Percentiles rank a stretch among this genome's conserved stretches.
These are phyloP conservation scores for Cotoneaster glaucophyllus DNA, from an alignment of 306 rosid genomes.

Conservation along the genomic window DNA sequence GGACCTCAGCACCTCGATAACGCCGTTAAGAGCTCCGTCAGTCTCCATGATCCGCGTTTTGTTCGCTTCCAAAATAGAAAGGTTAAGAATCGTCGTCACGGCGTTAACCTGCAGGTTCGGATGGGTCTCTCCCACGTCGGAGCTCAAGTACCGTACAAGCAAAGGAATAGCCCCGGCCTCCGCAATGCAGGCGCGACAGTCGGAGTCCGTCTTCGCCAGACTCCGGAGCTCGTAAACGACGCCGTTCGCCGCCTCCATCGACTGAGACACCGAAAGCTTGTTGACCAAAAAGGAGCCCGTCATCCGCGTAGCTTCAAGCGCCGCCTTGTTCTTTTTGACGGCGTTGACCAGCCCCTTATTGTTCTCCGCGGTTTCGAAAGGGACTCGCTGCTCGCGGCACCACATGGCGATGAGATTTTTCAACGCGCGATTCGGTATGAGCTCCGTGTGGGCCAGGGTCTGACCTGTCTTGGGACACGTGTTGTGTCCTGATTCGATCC, in stretches of 20 bases:
- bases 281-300: slow-evolving; percentile 62
- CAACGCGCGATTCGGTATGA: slow-evolving; percentile 62
- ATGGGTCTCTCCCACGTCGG: slow-evolving; percentile 12
- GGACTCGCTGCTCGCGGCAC: slow-evolving; percentile 72
- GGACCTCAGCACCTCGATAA: slow-evolving; percentile 49
- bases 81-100: slow-evolving; percentile 72
- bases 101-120: slow-evolving; percentile 73
- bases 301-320: slow-evolving; percentile 72
- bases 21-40: slow-evolving; percentile 63
- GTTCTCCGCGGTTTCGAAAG: slow-evolving; percentile 39
- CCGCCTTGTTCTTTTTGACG: slow-evolving; percentile 49
- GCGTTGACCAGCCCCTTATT: slow-evolving; percentile 26
- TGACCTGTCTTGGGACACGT: slow-evolving; percentile 98
- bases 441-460: slow-evolving; percentile 51
- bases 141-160: slow-evolving; percentile 43
- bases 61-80: slow-evolving; percentile 68
- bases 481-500: slow-evolving; percentile 84
- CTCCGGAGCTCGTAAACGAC: slow-evolving; percentile 80
- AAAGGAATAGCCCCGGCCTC: slow-evolving; percentile 76
- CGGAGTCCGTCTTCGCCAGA: slow-evolving; percentile 64
- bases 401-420: slow-evolving; percentile 65
- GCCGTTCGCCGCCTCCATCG: slow-evolving; percentile 36
- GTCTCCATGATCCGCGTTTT: slow-evolving; percentile 68
- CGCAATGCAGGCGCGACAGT: slow-evolving; percentile 71
- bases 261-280: slow-evolving; percentile 30